phyloP scores from a whole-genome alignment of 2,329 filamentous ascomycete species.

The Ilyonectria destructans region DNA sequence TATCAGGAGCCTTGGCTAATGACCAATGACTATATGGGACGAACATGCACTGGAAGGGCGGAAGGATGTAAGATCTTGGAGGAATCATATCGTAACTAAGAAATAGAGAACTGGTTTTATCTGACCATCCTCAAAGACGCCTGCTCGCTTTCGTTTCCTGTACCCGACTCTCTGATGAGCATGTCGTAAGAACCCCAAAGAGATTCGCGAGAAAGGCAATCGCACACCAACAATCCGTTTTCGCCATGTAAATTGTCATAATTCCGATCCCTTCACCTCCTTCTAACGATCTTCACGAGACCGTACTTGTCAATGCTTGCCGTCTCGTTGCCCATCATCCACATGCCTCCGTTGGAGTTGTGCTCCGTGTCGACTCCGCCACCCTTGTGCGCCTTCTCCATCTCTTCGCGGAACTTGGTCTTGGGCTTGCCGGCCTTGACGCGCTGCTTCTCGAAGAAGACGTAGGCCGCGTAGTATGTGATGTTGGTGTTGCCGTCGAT shows the following conservation, averaged over 20 bases:
- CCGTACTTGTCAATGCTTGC: conserved; percentile 44
- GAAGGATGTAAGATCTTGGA: neutral
- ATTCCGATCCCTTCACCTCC: neutral
- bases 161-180: neutral
- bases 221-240: neutral
- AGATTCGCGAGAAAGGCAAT: neutral
- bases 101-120: neutral
- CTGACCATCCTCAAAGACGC: neutral
- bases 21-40: neutral
- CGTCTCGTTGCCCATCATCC: conserved; percentile 25
- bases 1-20: neutral
- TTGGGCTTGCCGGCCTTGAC: conserved; percentile 68
- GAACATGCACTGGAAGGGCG: neutral
- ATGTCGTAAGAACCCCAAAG: neutral
- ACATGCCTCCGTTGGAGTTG: conserved; percentile 31
- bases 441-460: conserved; percentile 73
- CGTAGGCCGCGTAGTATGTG: conserved; percentile 70
- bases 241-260: neutral
- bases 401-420: conserved; percentile 65
- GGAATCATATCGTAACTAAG: neutral
- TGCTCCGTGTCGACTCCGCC: conserved; percentile 47
- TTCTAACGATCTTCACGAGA: conserved; percentile 29
- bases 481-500: conserved; percentile 64
- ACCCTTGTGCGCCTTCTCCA: conserved; percentile 60
- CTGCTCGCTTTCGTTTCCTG: too few relatives aligned